These are phyloP conservation scores for Kurtzmaniella quercitrusa DNA, from an alignment of 1,139 yeast genomes.

Conservation along the genomic window DNA sequence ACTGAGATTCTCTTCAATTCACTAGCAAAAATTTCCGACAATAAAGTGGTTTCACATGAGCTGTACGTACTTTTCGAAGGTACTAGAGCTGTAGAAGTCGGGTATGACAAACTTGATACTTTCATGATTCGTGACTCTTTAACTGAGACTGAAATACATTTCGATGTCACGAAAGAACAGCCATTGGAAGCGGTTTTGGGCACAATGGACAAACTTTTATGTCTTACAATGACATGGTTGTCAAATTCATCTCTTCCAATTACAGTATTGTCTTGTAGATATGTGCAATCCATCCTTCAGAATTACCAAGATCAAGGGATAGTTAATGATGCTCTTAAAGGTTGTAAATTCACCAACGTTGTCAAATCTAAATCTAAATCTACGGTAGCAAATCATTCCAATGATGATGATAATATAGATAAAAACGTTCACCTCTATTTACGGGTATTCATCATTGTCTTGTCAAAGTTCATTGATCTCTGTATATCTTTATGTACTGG, in stretches of 20 bases:
- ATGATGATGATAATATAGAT: too few relatives aligned
- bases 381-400: background rate
- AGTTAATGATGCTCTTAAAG: constrained; percentile 6
- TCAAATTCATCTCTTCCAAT: constrained; percentile 58
- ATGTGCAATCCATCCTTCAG: constrained; percentile 52
- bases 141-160: constrained; percentile 32
- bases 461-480: constrained; percentile 50
- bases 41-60: constrained; percentile 48
- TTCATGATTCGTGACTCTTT: constrained; percentile 42
- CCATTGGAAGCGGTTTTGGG: constrained; percentile 37
- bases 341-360: constrained; percentile 20
- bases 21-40: constrained; percentile 25
- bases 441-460: constrained; percentile 43
- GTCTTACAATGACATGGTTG: constrained; percentile 54
- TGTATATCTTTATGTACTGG: constrained; percentile 48
- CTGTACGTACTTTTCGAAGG: constrained; percentile 64
- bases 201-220: constrained; percentile 42
- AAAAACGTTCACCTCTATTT: constrained; percentile 43
- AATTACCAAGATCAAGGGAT: constrained; percentile 22
- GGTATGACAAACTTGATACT: constrained; percentile 61
- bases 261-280: constrained; percentile 62
- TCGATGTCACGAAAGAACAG: constrained; percentile 32
- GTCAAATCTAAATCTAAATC: background rate
- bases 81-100: constrained; percentile 67
- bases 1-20: constrained; percentile 36